Evolutionary conservation across 2,329 filamentous ascomycete genomes (phyloP).

Genomic region (Fusarium pilosicola): DNA sequence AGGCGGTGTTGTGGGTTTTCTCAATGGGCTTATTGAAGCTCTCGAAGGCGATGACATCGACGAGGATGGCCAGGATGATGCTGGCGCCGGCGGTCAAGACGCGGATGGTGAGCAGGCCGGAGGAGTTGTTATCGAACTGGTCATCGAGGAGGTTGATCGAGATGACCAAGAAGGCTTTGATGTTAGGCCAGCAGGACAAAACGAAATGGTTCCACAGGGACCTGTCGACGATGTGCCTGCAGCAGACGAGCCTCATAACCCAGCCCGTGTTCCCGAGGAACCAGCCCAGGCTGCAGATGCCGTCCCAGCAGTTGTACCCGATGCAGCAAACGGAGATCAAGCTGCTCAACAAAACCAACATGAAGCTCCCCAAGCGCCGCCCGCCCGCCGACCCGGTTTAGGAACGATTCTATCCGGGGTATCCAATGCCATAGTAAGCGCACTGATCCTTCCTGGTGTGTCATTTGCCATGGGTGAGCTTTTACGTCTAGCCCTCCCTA

Average conservation of each 20-base stretch:
- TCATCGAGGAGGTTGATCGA: conserved; percentile 51
- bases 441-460: conserved; percentile 82
- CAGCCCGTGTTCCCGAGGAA: neutral
- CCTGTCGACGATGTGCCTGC: conserved; percentile 7
- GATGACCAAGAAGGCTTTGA: conserved; percentile 53
- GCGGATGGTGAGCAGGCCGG: conserved; percentile 39
- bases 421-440: conserved; percentile 61
- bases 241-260: neutral
- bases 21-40: conserved; percentile 51
- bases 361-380: conserved; percentile 50
- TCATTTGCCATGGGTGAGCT: conserved; percentile 82
- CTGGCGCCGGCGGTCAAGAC: conserved; percentile 23
- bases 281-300: neutral
- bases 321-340: conserved; percentile 3
- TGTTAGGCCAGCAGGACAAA: conserved; percentile 35
- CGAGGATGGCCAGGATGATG: conserved; percentile 37
- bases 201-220: conserved; percentile 12
- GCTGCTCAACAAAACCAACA: conserved; percentile 36
- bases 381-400: conserved; percentile 48
- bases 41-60: conserved; percentile 50
- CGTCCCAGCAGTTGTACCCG: neutral
- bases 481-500: conserved; percentile 74
- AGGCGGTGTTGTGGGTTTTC: conserved; percentile 50
- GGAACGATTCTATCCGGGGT: conserved; percentile 54
- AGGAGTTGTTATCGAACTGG: conserved; percentile 49